phyloP scores from a whole-genome alignment of 2,329 filamentous ascomycete species.

The Penicillium sp. region DNA sequence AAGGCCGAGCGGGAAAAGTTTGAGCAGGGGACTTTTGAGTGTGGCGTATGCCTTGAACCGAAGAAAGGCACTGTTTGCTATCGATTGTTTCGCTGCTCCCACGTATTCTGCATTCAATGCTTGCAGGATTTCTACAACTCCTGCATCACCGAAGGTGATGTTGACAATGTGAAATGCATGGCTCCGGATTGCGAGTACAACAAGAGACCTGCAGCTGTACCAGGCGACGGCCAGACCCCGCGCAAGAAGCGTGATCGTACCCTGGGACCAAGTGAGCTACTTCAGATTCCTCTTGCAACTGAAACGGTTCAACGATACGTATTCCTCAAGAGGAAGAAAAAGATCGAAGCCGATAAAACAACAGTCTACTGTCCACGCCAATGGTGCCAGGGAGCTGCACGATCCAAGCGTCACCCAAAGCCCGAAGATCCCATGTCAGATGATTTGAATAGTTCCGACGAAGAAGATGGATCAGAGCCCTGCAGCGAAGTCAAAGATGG shows the following conservation, averaged over 20 bases:
- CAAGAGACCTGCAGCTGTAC: constrained; percentile 32
- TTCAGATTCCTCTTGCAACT: constrained; percentile 69
- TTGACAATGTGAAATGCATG: constrained; percentile 75
- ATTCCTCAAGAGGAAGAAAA: constrained; percentile 84
- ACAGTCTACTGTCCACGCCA: constrained; percentile 88
- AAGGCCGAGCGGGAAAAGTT: constrained; percentile 72
- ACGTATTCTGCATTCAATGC: constrained; percentile 89
- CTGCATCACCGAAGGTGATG: constrained; percentile 80
- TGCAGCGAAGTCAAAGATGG: constrained; percentile 30
- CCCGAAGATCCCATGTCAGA: constrained; percentile 63
- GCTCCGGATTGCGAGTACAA: constrained; percentile 73
- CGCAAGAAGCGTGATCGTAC: constrained; percentile 62
- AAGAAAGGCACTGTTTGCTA: constrained; percentile 85
- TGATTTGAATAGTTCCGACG: constrained; percentile 49
- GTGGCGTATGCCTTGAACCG: constrained; percentile 83
- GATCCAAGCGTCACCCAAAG: constrained; percentile 70
- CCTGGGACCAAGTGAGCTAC: constrained; percentile 77
- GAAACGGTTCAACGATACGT: constrained; percentile 81
- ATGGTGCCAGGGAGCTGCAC: constrained; percentile 89
- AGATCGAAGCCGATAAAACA: constrained; percentile 84
- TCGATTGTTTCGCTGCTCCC: constrained; percentile 74
- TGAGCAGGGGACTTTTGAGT: constrained; percentile 80
- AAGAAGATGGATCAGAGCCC: constrained; percentile 47
- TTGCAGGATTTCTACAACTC: constrained; percentile 86
- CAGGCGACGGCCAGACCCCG: constrained; percentile 36